Evolutionary conservation across 106 monocot species (phyloP).

Genomic region (Dioscorea alata): DNA sequence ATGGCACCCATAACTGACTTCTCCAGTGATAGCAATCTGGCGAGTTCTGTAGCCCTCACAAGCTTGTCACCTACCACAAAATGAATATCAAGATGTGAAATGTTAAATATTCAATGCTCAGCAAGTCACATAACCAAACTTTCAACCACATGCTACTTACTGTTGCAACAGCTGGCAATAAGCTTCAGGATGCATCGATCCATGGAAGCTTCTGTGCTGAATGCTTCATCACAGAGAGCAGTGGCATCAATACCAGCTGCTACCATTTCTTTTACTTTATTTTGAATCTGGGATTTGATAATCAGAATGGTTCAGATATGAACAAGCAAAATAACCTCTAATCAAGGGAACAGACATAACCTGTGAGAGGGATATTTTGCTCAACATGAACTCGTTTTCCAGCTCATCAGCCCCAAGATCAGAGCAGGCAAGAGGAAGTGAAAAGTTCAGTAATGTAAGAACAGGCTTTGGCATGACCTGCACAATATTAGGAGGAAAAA

Average conservation of each 20-base stretch:
- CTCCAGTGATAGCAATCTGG: slow-evolving; percentile 59
- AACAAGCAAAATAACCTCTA: background rate
- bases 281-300: slow-evolving; percentile 45
- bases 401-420: slow-evolving; percentile 82
- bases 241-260: slow-evolving; percentile 44
- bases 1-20: slow-evolving; percentile 87
- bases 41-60: slow-evolving; percentile 85
- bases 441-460: slow-evolving; percentile 60
- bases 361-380: slow-evolving; percentile 65
- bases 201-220: slow-evolving; percentile 61
- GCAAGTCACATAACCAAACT: background rate
- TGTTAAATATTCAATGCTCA: background rate
- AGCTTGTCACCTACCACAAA: slow-evolving; percentile 83
- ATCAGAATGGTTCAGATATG: background rate
- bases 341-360: slow-evolving; percentile 18
- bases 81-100: slow-evolving; percentile 5
- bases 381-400: slow-evolving; percentile 85
- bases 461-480: slow-evolving; percentile 95
- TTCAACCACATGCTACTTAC: slow-evolving; percentile 24
- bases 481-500: background rate
- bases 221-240: slow-evolving; percentile 67
- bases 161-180: slow-evolving; percentile 89
- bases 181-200: slow-evolving; percentile 89
- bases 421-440: slow-evolving; percentile 80
- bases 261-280: slow-evolving; percentile 55